A percentile compares a stretch with the other conserved stretches of the same genome.
These are phyloP conservation scores for Agrostemma githago DNA, from an alignment of 148 eudicot genomes.

Conservation along the genomic window DNA sequence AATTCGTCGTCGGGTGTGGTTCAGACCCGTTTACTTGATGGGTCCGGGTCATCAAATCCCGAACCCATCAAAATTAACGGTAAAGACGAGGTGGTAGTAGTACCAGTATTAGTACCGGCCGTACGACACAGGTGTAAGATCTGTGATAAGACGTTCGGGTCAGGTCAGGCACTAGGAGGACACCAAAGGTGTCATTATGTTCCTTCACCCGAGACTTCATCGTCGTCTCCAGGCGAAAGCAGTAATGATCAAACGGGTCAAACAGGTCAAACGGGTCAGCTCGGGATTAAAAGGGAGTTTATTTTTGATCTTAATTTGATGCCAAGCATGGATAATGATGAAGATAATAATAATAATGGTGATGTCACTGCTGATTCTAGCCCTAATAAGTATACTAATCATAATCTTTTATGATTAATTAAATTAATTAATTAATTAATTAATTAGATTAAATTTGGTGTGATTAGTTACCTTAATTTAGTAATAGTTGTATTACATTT, in stretches of 20 bases:
- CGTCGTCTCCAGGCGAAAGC: conserved; percentile 6
- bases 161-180: conserved; percentile 25
- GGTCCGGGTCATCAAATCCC: neutral
- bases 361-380: conserved; percentile 4
- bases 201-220: neutral
- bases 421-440: neutral
- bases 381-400: neutral
- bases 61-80: neutral
- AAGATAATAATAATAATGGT: neutral
- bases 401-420: conserved; percentile 4
- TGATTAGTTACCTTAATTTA: neutral
- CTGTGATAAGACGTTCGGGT: conserved; percentile 12
- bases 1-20: too few species aligned
- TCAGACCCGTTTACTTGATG: neutral
- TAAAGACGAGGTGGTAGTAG: conserved; percentile 3
- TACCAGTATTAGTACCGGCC: neutral
- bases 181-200: conserved; percentile 22
- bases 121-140: conserved; percentile 12
- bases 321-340: conserved; percentile 1
- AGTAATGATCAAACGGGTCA: too few species aligned
- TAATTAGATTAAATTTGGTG: neutral
- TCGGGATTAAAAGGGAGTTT: neutral
- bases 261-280: neutral
- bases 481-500: neutral
- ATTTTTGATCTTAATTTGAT: conserved; percentile 23